These are phyloP conservation scores for Lecanicillium sp. DNA, from an alignment of 2,329 filamentous ascomycete species.

Conservation along the genomic window DNA sequence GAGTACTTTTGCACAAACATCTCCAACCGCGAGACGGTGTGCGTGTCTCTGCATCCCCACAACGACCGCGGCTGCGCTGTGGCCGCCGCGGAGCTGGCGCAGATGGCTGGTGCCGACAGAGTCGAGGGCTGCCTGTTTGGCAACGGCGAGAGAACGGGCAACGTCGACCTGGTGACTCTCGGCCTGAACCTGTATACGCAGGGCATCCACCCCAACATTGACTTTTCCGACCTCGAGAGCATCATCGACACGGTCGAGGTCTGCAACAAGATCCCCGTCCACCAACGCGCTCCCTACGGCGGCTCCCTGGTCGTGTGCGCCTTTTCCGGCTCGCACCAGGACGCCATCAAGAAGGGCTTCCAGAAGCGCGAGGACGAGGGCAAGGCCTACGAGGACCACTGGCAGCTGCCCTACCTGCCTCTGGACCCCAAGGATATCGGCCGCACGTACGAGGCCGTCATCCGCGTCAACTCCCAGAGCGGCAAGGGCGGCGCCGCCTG, in stretches of 20 bases:
- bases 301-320: slow-evolving; percentile 88
- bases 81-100: slow-evolving; percentile 82
- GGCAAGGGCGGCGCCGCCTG: slow-evolving; percentile 93
- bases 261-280: slow-evolving; percentile 91
- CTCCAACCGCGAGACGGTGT: slow-evolving; percentile 75
- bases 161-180: slow-evolving; percentile 89
- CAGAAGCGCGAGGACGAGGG: slow-evolving; percentile 57
- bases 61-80: slow-evolving; percentile 89
- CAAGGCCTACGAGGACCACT: slow-evolving; percentile 56
- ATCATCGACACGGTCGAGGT: slow-evolving; percentile 87
- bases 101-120: slow-evolving; percentile 92
- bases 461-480: slow-evolving; percentile 93
- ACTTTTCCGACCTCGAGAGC: slow-evolving; percentile 81
- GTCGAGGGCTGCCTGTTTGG: slow-evolving; percentile 89
- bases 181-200: slow-evolving; percentile 94
- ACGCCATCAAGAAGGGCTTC: slow-evolving; percentile 92
- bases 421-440: slow-evolving; percentile 91
- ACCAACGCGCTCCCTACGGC: slow-evolving; percentile 83
- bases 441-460: slow-evolving; percentile 94
- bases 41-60: slow-evolving; percentile 86
- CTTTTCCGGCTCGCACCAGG: slow-evolving; percentile 88
- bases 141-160: slow-evolving; percentile 92
- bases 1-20: slow-evolving; percentile 92
- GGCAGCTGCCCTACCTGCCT: slow-evolving; percentile 87
- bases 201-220: slow-evolving; percentile 74